Evolutionary conservation across 257 asterid species (phyloP).

Genomic region (Lycium barbarum): DNA sequence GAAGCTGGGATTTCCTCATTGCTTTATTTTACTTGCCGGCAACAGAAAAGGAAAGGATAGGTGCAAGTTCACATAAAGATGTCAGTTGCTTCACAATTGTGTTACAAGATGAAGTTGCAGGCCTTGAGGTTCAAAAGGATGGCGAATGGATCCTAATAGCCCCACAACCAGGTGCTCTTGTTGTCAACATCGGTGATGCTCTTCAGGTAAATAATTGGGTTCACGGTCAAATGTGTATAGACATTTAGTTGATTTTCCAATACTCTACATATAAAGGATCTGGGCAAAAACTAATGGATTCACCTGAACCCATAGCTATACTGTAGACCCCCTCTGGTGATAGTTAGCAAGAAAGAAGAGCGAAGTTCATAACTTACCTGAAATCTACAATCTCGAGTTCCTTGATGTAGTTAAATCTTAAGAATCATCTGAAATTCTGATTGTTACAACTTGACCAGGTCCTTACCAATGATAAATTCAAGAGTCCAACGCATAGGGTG

Average conservation of each 20-base stretch:
- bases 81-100: conserved; percentile 51
- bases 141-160: conserved; percentile 51
- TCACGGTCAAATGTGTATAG: too few species aligned
- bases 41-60: conserved; percentile 45
- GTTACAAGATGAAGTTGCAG: conserved; percentile 63
- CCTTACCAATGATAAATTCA: conserved; percentile 49
- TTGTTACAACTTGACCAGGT: conserved; percentile 38
- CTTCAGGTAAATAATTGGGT: conserved; percentile 44
- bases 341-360: background rate
- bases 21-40: conserved; percentile 56
- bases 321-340: background rate
- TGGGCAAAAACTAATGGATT: too few species aligned
- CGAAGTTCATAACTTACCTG: background rate
- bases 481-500: conserved; percentile 66
- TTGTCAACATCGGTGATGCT: conserved; percentile 52
- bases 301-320: too few species aligned
- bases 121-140: conserved; percentile 54
- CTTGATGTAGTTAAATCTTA: background rate
- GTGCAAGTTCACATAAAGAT: conserved; percentile 56
- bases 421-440: background rate
- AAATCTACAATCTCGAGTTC: background rate
- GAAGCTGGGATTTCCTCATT: conserved; percentile 66
- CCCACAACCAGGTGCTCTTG: conserved; percentile 47
- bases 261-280: too few species aligned
- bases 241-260: too few species aligned